Evolutionary conservation across 352 stramenopile genomes (phyloP), one percentile per base, ranked within the genome.

Genomic region (Phytopythium vexans): DNA sequence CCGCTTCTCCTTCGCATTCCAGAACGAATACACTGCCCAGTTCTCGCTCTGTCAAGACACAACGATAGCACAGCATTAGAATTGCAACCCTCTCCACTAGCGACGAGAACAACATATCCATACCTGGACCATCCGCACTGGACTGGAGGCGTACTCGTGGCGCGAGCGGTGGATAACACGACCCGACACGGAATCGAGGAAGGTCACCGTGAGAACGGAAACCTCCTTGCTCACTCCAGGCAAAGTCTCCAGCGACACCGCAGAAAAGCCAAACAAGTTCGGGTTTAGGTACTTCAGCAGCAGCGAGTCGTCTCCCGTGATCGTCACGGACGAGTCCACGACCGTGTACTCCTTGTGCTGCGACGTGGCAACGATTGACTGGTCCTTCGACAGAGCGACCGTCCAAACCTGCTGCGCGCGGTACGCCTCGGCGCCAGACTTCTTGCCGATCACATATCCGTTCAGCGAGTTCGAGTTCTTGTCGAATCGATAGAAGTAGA

Each of bases 281-380:
- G 97, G 95, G 72, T 99, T 99, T 39, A 99, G 62, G 70, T 99
- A 99, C 72, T 98, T 99, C 48, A 99, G 73, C 33, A 99, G 66
- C 27, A 99, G 67, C 38, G 95, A 97, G 66, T 98, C 94, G 66
- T 99, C 97, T 47, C 97, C 97, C 3, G 81, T 89, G 40, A 94
- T 86, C 3, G 81, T 92, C 44, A 94, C 82, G 0, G 80, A 72
- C 27, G 81, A 92, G 55, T 92, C 82, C 8, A 92, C 68, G 6
- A 89, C 78, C 1, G 66, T 70, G 48, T 75, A 65, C 14, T 91
- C 78, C 35, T 82, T 74, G 55, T 85, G 74, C 16, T 70, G 74
- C 34, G 77, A 86, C 32, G 64, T 78, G 21, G 80, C 76, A 41
- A 77, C 76, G 31, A 92, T 49, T 8, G 61, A 39, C 38, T 92